These are phyloP conservation scores for Colletotrichum sp. DNA, from an alignment of 2,329 filamentous ascomycete species.

Conservation along the genomic window DNA sequence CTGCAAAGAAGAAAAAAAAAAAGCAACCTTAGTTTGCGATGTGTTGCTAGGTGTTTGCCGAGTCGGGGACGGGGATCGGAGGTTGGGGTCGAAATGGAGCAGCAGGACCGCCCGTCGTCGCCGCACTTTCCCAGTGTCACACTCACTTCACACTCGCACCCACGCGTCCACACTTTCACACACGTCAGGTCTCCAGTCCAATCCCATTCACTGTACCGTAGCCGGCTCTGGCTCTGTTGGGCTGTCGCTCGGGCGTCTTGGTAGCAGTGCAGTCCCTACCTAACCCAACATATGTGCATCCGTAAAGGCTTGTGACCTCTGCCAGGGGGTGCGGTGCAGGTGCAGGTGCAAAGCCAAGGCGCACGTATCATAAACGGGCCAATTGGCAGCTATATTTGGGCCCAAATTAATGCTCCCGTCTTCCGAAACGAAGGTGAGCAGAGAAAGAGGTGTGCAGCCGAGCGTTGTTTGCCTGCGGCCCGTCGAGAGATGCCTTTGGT, in stretches of 20 bases:
- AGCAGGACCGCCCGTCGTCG: neutral
- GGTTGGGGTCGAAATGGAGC: conserved; percentile 19
- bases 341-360: neutral
- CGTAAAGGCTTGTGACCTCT: neutral
- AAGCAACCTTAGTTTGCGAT: conserved; percentile 6
- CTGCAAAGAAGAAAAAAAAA: neutral
- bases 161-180: neutral
- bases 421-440: conserved; percentile 8
- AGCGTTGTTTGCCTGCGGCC: neutral
- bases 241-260: neutral
- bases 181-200: neutral
- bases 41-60: conserved; percentile 3
- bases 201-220: neutral
- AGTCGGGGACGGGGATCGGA: conserved; percentile 12
- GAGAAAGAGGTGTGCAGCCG: neutral
- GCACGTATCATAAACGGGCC: neutral
- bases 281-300: neutral
- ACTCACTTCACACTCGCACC: neutral
- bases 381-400: conserved; percentile 15
- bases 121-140: neutral
- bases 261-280: neutral
- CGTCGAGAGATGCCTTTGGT: neutral
- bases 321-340: neutral
- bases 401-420: conserved; percentile 12
- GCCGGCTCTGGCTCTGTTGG: neutral